Evolutionary conservation across 2,329 filamentous ascomycete species (phyloP), one percentile per base, ranked within the genome.

Genomic region (Aureobasidium subglaciale): DNA sequence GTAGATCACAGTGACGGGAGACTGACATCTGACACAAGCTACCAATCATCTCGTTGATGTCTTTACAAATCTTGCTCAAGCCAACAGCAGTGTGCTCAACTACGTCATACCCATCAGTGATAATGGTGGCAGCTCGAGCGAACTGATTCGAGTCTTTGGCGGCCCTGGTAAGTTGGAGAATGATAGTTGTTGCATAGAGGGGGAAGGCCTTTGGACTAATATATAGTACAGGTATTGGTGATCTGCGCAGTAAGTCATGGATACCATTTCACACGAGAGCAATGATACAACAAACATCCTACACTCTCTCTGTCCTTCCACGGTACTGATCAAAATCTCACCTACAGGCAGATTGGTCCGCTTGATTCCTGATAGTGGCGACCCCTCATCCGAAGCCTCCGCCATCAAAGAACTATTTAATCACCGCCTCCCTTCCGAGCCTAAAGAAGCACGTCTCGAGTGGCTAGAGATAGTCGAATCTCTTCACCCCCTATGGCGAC

Each of bases 51-150:
- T 96, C 5, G 92, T 96, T 37, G 92, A 96, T 68, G 88, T 96
- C 10, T 96, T 96, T 71, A 85, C 78, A 57, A 70, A 73, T 20
- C 71, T 82, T 5, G 70, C 75, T 25, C 71, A 84, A 59, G 84
- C 79, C 63, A 87, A 86, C 59, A 72, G 79, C 37, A 87, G 86
- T 65, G 75, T 79, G 2, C 73, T 95, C 38, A 89, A 83, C 71
- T 95, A 95, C 70, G 84, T 96, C 58, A 95, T 97, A 52, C 92
- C 92, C 32, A 96, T 96, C 68, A 93, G 88, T 61, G 92, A 97
- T 73, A 97, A 97, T 71, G 92, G 92, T 46, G 92, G 92, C 35
- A 95, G 88, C 63, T 95, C 90, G 2, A 95, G 89, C 41, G 92
- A 97, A 74, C 76, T 96, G 64, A 95, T 96, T 62, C 82, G 93